These are phyloP conservation scores for Globisporangium rhizosaccharum DNA, from an alignment of 352 stramenopile genomes.

Conservation along the genomic window DNA sequence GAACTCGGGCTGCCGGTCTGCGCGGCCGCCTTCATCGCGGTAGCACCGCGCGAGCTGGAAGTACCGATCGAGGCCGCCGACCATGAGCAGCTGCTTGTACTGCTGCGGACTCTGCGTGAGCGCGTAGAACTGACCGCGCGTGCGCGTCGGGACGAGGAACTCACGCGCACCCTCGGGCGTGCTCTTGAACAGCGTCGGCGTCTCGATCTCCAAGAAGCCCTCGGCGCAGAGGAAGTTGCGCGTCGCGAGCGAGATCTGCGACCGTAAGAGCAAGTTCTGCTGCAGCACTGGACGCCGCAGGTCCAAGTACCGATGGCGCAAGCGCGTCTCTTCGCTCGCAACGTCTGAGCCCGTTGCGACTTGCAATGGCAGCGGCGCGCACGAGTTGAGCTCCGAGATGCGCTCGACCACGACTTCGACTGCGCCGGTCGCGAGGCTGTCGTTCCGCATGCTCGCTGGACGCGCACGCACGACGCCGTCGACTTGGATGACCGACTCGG, in stretches of 20 bases:
- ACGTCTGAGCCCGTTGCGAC: slow-evolving; percentile 48
- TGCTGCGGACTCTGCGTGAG: slow-evolving; percentile 89
- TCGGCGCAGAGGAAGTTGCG: slow-evolving; percentile 66
- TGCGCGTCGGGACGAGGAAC: slow-evolving; percentile 80
- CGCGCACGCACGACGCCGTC: slow-evolving; percentile 53
- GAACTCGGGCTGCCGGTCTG: slow-evolving; percentile 88
- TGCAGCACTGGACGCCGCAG: slow-evolving; percentile 68
- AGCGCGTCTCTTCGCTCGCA: slow-evolving; percentile 65
- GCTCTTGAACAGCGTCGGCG: slow-evolving; percentile 84
- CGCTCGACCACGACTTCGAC: slow-evolving; percentile 71
- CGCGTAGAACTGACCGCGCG: slow-evolving; percentile 73
- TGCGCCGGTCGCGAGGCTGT: slow-evolving; percentile 58
- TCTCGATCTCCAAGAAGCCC: slow-evolving; percentile 86
- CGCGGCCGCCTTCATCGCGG: slow-evolving; percentile 81
- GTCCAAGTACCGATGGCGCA: slow-evolving; percentile 80
- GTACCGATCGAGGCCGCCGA: slow-evolving; percentile 81
- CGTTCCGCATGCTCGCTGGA: slow-evolving; percentile 64
- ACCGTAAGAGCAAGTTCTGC: slow-evolving; percentile 75
- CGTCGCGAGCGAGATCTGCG: slow-evolving; percentile 58
- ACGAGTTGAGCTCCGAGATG: slow-evolving; percentile 60
- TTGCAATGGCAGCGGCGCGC: slow-evolving; percentile 51
- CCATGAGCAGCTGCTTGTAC: slow-evolving; percentile 92
- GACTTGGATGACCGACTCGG: slow-evolving; percentile 69
- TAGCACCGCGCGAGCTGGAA: slow-evolving; percentile 90
- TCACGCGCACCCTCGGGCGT: slow-evolving; percentile 84